Percentiles rank a stretch among this genome's conserved stretches.
Evolutionary conservation across 495 filamentous ascomycete species (phyloP).

Genomic region (Pyronema omphalodes): DNA sequence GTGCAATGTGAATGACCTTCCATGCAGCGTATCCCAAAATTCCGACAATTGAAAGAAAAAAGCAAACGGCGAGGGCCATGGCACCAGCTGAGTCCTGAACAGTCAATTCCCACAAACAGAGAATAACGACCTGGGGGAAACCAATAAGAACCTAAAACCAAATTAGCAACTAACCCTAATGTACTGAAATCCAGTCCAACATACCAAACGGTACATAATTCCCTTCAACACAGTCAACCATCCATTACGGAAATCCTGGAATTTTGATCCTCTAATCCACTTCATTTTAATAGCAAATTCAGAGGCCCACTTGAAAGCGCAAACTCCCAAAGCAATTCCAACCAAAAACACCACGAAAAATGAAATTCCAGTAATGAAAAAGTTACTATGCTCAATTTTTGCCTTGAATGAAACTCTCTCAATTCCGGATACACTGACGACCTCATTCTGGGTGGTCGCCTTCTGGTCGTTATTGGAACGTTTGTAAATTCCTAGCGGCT

Average conservation of each 20-base stretch:
- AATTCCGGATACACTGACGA: slow-evolving; percentile 64
- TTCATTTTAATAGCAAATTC: slow-evolving; percentile 51
- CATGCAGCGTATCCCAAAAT: slow-evolving; percentile 75
- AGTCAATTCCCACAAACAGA: slow-evolving; percentile 92
- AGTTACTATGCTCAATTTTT: slow-evolving; percentile 73
- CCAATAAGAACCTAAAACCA: slow-evolving; percentile 54
- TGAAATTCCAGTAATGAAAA: slow-evolving; percentile 78
- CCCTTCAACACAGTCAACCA: slow-evolving; percentile 65
- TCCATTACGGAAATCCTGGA: slow-evolving; percentile 83
- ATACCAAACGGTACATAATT: slow-evolving; percentile 69
- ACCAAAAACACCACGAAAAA: slow-evolving; percentile 80
- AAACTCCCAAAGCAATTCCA: slow-evolving; percentile 49
- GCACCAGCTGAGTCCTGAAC: slow-evolving; percentile 70
- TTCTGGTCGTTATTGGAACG: slow-evolving; percentile 31
- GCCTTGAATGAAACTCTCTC: slow-evolving; percentile 76
- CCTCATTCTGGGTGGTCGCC: slow-evolving; percentile 25
- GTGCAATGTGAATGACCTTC: slow-evolving; percentile 79
- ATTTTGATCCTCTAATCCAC: slow-evolving; percentile 73
- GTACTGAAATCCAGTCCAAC: slow-evolving; percentile 8
- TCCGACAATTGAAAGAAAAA: slow-evolving; percentile 60
- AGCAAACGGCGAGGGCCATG: slow-evolving; percentile 74
- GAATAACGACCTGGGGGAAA: slow-evolving; percentile 77
- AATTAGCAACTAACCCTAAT: slow-evolving; percentile 3
- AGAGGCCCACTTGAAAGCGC: slow-evolving; percentile 59
- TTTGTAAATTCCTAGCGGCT: slow-evolving; percentile 14